Evolutionary conservation across 345 rosid species (phyloP).

Genomic region (Adansonia digitata): DNA sequence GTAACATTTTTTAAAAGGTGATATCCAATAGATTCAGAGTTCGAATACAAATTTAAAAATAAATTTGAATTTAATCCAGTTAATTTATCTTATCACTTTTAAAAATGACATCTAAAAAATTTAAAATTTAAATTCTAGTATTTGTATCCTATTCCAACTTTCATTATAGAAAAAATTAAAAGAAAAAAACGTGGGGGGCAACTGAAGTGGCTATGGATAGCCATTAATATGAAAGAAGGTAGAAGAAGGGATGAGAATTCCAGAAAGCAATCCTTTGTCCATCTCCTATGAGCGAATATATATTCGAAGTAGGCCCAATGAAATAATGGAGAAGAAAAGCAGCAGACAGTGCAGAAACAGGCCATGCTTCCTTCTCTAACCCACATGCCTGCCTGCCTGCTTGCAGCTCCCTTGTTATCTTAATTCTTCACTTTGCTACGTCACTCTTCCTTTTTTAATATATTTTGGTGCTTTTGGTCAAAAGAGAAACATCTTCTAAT

Average conservation of each 20-base stretch:
- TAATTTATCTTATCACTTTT: too few relatives aligned
- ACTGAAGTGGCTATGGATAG: neutral
- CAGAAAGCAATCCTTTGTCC: neutral
- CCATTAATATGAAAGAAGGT: neutral
- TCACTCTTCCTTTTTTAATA: neutral
- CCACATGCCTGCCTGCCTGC: conserved; percentile 21
- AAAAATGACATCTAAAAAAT: too few relatives aligned
- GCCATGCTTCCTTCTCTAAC: conserved; percentile 21
- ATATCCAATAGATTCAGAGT: too few relatives aligned
- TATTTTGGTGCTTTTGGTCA: conserved; percentile 7
- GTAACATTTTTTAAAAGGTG: too few relatives aligned
- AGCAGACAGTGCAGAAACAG: conserved; percentile 34
- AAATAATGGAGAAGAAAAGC: conserved; percentile 11
- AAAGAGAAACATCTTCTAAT: neutral
- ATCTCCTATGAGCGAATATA: neutral
- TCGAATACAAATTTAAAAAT: too few relatives aligned
- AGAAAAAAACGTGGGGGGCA: too few relatives aligned
- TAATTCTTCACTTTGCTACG: conserved; percentile 3
- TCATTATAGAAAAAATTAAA: too few relatives aligned
- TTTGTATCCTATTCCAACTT: too few relatives aligned
- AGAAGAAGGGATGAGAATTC: neutral
- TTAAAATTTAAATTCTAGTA: too few relatives aligned
- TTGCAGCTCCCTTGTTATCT: neutral
- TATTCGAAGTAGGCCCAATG: conserved; percentile 19
- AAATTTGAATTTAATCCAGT: too few relatives aligned